A percentile compares a stretch with the other conserved stretches of the same genome.
These are phyloP conservation scores for Aspergillus cristatus DNA, from an alignment of 495 filamentous ascomycete genomes.

Conservation along the genomic window DNA sequence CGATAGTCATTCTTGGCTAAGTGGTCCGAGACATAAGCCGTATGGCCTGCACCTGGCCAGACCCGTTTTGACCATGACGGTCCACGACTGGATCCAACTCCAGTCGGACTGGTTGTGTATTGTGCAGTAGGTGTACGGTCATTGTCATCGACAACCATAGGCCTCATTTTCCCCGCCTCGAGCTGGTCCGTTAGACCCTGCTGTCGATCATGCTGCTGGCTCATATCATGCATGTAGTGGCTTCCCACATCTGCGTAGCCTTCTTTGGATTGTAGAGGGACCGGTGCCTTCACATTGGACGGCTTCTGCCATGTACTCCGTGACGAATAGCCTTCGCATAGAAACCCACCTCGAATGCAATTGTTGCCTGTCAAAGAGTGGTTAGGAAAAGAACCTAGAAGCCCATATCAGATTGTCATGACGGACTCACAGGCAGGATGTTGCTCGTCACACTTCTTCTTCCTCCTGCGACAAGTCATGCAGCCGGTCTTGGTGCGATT, in stretches of 20 bases:
- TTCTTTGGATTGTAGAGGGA: slow-evolving; percentile 82
- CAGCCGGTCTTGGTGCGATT: slow-evolving; percentile 97
- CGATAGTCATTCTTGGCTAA: slow-evolving; percentile 31
- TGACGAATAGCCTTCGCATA: slow-evolving; percentile 88
- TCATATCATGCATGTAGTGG: slow-evolving; percentile 43
- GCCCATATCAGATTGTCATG: not conserved
- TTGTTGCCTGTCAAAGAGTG: slow-evolving; percentile 60
- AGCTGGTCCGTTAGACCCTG: slow-evolving; percentile 26
- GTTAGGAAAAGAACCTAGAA: not conserved
- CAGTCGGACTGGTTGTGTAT: slow-evolving; percentile 33
- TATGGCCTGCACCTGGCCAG: slow-evolving; percentile 25
- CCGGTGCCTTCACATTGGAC: slow-evolving; percentile 49
- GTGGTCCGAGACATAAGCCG: slow-evolving; percentile 29
- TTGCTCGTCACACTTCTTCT: slow-evolving; percentile 97
- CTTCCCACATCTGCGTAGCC: slow-evolving; percentile 46
- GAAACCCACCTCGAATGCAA: slow-evolving; percentile 82
- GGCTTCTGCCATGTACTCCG: slow-evolving; percentile 65
- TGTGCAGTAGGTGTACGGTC: slow-evolving; percentile 28
- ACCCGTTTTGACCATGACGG: slow-evolving; percentile 34
- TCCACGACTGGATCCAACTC: slow-evolving; percentile 20
- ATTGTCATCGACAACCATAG: slow-evolving; percentile 36
- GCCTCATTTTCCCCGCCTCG: slow-evolving; percentile 31
- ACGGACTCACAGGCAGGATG: slow-evolving; percentile 75
- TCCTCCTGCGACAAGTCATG: slow-evolving; percentile 85
- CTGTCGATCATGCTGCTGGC: slow-evolving; percentile 32